A percentile compares a stretch with the other conserved stretches of the same genome.
Conservation (phyloP, 495 filamentous ascomycete species). For the Darksidea phi region DNA sequence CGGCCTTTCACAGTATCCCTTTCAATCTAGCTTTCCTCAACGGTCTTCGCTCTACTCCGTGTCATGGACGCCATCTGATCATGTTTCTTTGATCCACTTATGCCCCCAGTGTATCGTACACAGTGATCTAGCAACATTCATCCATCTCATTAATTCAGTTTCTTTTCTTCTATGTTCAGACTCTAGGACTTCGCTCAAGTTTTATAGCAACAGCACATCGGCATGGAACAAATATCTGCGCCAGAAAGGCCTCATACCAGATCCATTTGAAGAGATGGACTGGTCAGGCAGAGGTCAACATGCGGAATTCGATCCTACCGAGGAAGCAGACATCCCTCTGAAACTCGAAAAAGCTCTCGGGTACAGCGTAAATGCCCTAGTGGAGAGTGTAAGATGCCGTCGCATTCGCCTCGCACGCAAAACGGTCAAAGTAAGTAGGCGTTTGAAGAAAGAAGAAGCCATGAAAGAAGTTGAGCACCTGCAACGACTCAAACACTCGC, state of each 20-base stretch:
- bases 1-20: too few species aligned
- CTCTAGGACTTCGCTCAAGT: too few species aligned
- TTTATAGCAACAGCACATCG: slow-evolving; percentile 4
- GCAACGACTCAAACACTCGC: slow-evolving; percentile 25
- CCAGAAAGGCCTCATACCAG: slow-evolving; percentile 1
- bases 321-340: slow-evolving; percentile 8
- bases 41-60: too few species aligned
- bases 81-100: too few species aligned
- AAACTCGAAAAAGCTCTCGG: slow-evolving; percentile 19
- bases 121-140: too few species aligned
- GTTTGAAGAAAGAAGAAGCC: slow-evolving; percentile 21
- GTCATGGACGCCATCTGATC: neutral
- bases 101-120: too few species aligned
- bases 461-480: slow-evolving; percentile 32
- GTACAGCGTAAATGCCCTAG: slow-evolving; percentile 13
- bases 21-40: too few species aligned
- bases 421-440: slow-evolving; percentile 13
- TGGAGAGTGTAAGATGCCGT: slow-evolving; percentile 31
- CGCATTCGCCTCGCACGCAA: slow-evolving; percentile 32
- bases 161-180: too few species aligned
- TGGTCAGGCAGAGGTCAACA: slow-evolving; percentile 27
- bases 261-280: slow-evolving; percentile 15
- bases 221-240: slow-evolving; percentile 12
- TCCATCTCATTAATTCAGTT: too few species aligned
- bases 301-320: slow-evolving; percentile 9